These are phyloP conservation scores for Zasmidium cellare DNA, from an alignment of 2,329 filamentous ascomycete species.

Conservation along the genomic window DNA sequence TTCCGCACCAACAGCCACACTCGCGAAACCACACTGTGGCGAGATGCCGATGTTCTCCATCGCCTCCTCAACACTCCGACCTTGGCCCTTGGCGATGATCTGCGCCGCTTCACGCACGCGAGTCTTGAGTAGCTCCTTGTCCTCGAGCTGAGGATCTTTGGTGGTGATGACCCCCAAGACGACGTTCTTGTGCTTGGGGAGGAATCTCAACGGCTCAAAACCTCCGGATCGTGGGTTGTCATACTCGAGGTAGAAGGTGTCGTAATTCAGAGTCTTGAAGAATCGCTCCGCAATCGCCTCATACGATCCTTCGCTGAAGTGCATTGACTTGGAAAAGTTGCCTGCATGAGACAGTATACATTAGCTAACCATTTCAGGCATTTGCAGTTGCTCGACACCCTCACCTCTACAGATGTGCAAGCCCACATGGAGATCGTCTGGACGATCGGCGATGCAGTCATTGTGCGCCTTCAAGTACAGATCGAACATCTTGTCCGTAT, in stretches of 20 bases:
- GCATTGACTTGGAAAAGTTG: constrained; percentile 41
- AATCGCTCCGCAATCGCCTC: constrained; percentile 39
- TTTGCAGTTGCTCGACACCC: not conserved
- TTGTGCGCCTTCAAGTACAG: constrained; percentile 40
- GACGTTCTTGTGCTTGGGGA: constrained; percentile 41
- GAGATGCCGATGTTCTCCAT: constrained; percentile 40
- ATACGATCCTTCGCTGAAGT: constrained; percentile 40
- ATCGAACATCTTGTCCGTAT: constrained; percentile 39
- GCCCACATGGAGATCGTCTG: constrained; percentile 38
- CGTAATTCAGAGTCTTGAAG: constrained; percentile 40
- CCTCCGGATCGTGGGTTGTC: constrained; percentile 40
- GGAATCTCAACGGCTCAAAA: constrained; percentile 40
- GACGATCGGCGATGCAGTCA: constrained; percentile 36
- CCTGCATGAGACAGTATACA: constrained; percentile 25
- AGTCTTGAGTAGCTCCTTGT: constrained; percentile 33
- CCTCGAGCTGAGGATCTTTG: constrained; percentile 39
- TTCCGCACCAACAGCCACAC: constrained; percentile 38
- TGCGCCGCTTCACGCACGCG: constrained; percentile 37
- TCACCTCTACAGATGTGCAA: constrained; percentile 40
- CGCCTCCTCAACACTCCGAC: constrained; percentile 36
- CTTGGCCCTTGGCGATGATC: constrained; percentile 40
- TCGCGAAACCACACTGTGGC: constrained; percentile 41
- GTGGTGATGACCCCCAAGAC: constrained; percentile 41
- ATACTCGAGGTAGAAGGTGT: constrained; percentile 43
- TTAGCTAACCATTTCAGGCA: constrained; percentile 3